A percentile compares a stretch with the other conserved stretches of the same genome.
Conservation (phyloP, 1,139 yeast species). For the Candida pseudoviswanathii region DNA sequence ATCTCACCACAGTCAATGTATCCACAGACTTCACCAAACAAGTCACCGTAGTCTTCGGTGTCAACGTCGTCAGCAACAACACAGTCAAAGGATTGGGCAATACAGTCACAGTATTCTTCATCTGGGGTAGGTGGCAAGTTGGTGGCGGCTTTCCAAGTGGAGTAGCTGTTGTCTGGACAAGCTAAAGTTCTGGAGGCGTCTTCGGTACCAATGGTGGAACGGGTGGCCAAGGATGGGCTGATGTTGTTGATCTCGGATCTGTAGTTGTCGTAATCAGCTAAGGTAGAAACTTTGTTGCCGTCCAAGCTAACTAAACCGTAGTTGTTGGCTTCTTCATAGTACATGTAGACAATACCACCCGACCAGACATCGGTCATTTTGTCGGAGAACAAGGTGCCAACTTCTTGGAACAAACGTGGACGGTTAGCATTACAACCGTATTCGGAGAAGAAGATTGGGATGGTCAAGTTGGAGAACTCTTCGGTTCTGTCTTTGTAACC, state of each 20-base stretch:
- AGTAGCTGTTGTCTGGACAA: conserved; percentile 41
- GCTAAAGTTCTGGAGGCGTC: conserved; percentile 27
- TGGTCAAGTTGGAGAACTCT: conserved; percentile 63
- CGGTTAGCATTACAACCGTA: conserved; percentile 69
- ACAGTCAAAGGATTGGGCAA: conserved; percentile 37
- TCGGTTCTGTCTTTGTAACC: conserved; percentile 68
- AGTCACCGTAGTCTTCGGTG: conserved; percentile 34
- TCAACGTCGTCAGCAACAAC: conserved; percentile 36
- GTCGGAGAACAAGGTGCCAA: conserved; percentile 45
- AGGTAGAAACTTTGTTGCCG: conserved; percentile 37
- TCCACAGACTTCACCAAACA: conserved; percentile 38
- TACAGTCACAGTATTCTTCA: conserved; percentile 39
- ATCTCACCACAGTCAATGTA: conserved; percentile 41
- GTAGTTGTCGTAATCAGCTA: conserved; percentile 48
- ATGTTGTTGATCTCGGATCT: conserved; percentile 60
- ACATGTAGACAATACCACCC: conserved; percentile 91
- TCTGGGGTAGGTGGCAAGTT: conserved; percentile 51
- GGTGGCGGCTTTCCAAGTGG: conserved; percentile 43
- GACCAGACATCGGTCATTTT: conserved; percentile 73
- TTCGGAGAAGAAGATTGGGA: conserved; percentile 87
- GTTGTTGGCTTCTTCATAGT: conserved; percentile 76
- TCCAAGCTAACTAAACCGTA: conserved; percentile 73
- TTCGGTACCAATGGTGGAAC: conserved; percentile 16
- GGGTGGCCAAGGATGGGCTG: conserved; percentile 35
- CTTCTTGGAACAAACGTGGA: conserved; percentile 73